A percentile compares a stretch with the other conserved stretches of the same genome.
Conservation (phyloP, 164 flowering plant genomes). For the Piper betle region DNA sequence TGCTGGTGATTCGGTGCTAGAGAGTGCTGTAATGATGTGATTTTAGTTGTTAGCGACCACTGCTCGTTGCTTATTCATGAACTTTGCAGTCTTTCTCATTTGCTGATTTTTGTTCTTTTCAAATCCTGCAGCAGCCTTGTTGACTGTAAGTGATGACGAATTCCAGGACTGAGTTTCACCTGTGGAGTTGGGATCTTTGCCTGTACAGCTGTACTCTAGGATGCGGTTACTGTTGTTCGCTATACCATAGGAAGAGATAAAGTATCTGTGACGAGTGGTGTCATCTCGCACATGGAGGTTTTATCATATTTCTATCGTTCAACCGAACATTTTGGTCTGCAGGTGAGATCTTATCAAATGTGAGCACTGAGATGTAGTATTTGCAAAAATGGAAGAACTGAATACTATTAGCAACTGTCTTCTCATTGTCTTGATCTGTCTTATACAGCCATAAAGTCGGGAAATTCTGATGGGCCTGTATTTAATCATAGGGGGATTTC, state of each 20-base stretch:
- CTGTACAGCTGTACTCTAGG: constrained; percentile 92
- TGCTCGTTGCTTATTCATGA: neutral
- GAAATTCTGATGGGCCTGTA: constrained; percentile 99
- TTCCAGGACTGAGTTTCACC: constrained; percentile 93
- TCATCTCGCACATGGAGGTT: constrained; percentile 95
- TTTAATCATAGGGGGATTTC: constrained; percentile 83
- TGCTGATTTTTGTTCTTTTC: neutral
- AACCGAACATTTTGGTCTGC: constrained; percentile 90
- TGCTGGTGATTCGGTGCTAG: no score
- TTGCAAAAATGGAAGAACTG: neutral
- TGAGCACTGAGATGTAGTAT: no score
- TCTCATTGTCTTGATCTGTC: constrained; percentile 15
- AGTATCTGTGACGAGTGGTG: constrained; percentile 98
- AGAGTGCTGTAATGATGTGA: no score
- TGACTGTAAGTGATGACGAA: constrained; percentile 82
- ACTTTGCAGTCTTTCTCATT: neutral
- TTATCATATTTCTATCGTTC: constrained; percentile 94
- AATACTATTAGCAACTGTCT: neutral
- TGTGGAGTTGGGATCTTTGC: constrained; percentile 80
- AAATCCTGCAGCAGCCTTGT: constrained; percentile 57
- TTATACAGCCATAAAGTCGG: constrained; percentile 98
- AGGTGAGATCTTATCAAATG: constrained; percentile 28
- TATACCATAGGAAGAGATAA: constrained; percentile 99
- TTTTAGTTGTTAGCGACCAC: no score
- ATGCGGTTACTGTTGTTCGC: constrained; percentile 97